A percentile compares a stretch with the other conserved stretches of the same genome.
Conservation (phyloP, 2,329 filamentous ascomycete species). For the Exophiala bonariae region DNA sequence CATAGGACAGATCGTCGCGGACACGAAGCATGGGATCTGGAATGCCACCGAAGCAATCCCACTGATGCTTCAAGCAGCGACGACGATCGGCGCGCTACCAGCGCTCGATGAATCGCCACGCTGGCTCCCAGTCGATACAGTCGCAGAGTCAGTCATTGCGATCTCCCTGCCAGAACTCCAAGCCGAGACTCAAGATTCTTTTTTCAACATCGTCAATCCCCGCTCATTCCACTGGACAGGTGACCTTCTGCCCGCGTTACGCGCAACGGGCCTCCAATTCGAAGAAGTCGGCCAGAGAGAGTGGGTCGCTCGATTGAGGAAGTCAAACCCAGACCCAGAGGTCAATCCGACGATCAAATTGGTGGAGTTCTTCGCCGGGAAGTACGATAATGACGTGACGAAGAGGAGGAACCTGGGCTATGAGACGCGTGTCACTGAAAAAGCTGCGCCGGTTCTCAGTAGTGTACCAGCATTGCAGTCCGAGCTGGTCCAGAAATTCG, state of each 20-base stretch:
- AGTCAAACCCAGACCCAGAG: conserved; percentile 49
- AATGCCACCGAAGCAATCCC: conserved; percentile 55
- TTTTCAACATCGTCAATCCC: conserved; percentile 58
- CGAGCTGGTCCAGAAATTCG: conserved; percentile 23
- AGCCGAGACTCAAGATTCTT: conserved; percentile 29
- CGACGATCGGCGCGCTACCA: conserved; percentile 47
- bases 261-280: conserved; percentile 42
- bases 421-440: conserved; percentile 35
- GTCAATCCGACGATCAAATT: conserved; percentile 55
- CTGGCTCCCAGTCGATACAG: conserved; percentile 47
- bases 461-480: conserved; percentile 31
- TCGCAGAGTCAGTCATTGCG: conserved; percentile 32
- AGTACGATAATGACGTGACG: conserved; percentile 50
- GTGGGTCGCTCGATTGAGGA: conserved; percentile 40
- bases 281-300: conserved; percentile 28
- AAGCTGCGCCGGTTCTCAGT: conserved; percentile 35
- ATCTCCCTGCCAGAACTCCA: conserved; percentile 22
- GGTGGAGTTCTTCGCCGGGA: conserved; percentile 53
- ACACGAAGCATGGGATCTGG: conserved; percentile 50
- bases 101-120: conserved; percentile 42
- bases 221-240: conserved; percentile 40
- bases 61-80: conserved; percentile 47
- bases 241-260: conserved; percentile 55
- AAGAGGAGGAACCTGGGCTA: conserved; percentile 41
- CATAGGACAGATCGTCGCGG: conserved; percentile 54